These are phyloP conservation scores for Evernia prunastri DNA, from an alignment of 495 filamentous ascomycete species.

Conservation along the genomic window DNA sequence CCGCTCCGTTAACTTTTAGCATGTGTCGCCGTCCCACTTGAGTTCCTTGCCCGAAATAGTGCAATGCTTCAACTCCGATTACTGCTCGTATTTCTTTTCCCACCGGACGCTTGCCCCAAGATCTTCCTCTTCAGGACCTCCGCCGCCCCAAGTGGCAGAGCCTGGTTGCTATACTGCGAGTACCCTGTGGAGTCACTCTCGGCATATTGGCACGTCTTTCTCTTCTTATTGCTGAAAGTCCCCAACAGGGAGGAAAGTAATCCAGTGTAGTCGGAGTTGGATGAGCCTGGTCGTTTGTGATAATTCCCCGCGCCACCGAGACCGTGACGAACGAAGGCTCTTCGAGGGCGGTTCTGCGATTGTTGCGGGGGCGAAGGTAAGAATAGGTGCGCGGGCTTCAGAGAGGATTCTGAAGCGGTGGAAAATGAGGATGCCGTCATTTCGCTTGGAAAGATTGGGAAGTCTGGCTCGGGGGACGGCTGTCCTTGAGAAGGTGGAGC, in stretches of 20 bases:
- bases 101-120: slow-evolving; percentile 18
- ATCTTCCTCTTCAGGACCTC: slow-evolving; percentile 27
- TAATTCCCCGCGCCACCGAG: slow-evolving; percentile 30
- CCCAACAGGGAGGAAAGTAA: slow-evolving; percentile 21
- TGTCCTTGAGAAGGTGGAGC: slow-evolving; percentile 5
- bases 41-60: no score
- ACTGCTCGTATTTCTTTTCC: slow-evolving; percentile 13
- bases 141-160: slow-evolving; percentile 24
- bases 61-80: slow-evolving; percentile 4
- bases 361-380: slow-evolving; percentile 10
- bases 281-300: slow-evolving; percentile 17
- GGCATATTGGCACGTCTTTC: slow-evolving; percentile 14
- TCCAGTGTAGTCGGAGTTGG: slow-evolving; percentile 16
- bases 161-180: slow-evolving; percentile 18
- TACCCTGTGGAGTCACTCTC: slow-evolving; percentile 10
- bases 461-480: not conserved
- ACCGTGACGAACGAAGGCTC: slow-evolving; percentile 26
- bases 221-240: slow-evolving; percentile 11
- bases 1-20: not conserved
- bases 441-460: not conserved
- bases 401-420: slow-evolving; percentile 19
- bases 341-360: slow-evolving; percentile 16
- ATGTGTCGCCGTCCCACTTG: not conserved
- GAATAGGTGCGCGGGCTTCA: slow-evolving; percentile 12
- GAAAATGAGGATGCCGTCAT: slow-evolving; percentile 15